phyloP scores from a whole-genome alignment of 2,329 filamentous ascomycete genomes.

The Monosporascus sp. region DNA sequence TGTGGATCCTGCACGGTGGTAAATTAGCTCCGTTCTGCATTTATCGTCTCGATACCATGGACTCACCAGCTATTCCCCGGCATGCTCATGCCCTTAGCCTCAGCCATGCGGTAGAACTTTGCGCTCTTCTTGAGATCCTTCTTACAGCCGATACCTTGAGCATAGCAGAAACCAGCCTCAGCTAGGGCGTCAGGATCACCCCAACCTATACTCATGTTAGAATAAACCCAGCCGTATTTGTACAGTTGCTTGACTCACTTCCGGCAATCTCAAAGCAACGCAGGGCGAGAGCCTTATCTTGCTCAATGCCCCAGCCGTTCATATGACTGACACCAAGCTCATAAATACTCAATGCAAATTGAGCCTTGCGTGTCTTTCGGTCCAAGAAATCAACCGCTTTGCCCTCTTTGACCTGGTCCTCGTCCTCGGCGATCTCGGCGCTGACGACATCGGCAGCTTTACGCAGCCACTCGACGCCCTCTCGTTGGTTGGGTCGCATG shows the following conservation, averaged over 20 bases:
- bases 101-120: constrained; percentile 83
- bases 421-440: constrained; percentile 78
- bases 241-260: constrained; percentile 46
- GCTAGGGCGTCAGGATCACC: constrained; percentile 91
- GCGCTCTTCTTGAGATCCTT: constrained; percentile 95
- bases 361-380: constrained; percentile 78
- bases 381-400: constrained; percentile 63
- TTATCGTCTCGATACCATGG: background rate
- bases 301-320: constrained; percentile 96
- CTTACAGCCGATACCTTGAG: constrained; percentile 87
- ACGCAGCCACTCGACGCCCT: constrained; percentile 87
- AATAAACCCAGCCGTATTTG: constrained; percentile 14
- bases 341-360: constrained; percentile 93
- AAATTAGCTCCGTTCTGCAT: constrained; percentile 7
- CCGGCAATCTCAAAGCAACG: constrained; percentile 96
- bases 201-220: constrained; percentile 55
- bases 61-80: constrained; percentile 95
- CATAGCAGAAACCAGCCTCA: constrained; percentile 95
- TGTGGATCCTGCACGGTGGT: constrained; percentile 72
- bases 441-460: constrained; percentile 84
- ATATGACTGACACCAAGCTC: constrained; percentile 95
- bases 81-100: constrained; percentile 94
- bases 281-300: constrained; percentile 82
- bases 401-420: constrained; percentile 59
- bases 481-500: constrained; percentile 85